Evolutionary conservation across 1,284 basidiomycete genomes (phyloP), one percentile per base, ranked within the genome.

Genomic region (Cutaneotrichosporon mucoides): DNA sequence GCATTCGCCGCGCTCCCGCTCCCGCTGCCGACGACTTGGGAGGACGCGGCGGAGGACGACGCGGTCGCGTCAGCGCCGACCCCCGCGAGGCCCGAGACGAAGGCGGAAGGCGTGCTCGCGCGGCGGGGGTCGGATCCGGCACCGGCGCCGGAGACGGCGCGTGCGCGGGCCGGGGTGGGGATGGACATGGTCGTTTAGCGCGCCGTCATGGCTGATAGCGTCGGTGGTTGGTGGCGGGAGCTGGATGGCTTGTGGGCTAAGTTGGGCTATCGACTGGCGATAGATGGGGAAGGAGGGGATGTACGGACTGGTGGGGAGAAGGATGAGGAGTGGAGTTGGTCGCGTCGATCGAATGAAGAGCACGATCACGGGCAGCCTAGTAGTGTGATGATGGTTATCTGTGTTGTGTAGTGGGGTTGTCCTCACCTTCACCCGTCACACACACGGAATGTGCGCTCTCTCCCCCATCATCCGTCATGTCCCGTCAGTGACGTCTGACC

Each of bases 41-140:
- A 67, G 6, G 62, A 60, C 4, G 63, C 65, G 1, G 68, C 59
- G 9, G 63, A 65, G n/a, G 64, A 66, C 3, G 59, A 60, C 24
- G 66, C 54, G 36, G 48, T 52, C 49, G 47, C 36, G 15, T 55
- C 43, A 38, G 13, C 24, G 24, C 24, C 24, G 24, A 24, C 24
- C 24, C 24, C 24, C 24, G 24, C 24, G 24, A 24, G 24, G 24
- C 24, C 24, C 24, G 24, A 24, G 24, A 24, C 24, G 24, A 24
- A 24, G 24, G 24, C 24, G 24, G 24, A 24, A 24, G 44, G 44
- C 44, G 44, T 46, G 15, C 15, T 46, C 24, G 15, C 15, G 15
- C 44, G 44, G 9, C 44, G 44, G 35, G 46, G 33, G n/a, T 24
- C 46, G 46, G 48, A 9, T 36, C 51, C 38, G 3, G 38, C n/a